Conservation (phyloP, 2,329 filamentous ascomycete species). For the Ploettnerulaceae sp. region DNA sequence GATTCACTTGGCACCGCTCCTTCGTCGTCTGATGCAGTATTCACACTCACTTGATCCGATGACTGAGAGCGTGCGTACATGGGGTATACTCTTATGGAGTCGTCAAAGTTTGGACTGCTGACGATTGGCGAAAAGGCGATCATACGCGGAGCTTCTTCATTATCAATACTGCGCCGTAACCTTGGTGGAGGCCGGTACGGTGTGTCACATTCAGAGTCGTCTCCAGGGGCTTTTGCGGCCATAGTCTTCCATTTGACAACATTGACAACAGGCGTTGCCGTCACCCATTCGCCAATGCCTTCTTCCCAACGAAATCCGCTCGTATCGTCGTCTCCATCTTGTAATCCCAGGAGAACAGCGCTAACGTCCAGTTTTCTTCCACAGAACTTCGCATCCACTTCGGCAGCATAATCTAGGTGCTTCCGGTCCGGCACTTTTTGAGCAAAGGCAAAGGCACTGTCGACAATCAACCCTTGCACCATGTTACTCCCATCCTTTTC, state of each 20-base stretch:
- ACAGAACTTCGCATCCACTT: conserved; percentile 23
- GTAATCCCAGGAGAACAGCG: background rate
- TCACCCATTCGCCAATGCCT: conserved; percentile 53
- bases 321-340: conserved; percentile 3
- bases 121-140: background rate
- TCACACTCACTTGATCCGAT: background rate
- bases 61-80: background rate
- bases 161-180: conserved; percentile 7
- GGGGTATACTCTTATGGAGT: background rate
- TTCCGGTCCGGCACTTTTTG: conserved; percentile 27
- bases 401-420: conserved; percentile 32
- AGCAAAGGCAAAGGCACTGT: conserved; percentile 34
- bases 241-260: conserved; percentile 25
- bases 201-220: conserved; percentile 21
- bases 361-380: conserved; percentile 10
- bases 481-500: conserved; percentile 9
- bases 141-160: background rate
- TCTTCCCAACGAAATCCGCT: conserved; percentile 48
- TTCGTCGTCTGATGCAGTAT: background rate
- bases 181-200: conserved; percentile 21
- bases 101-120: conserved; percentile 2
- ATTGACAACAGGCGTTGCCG: conserved; percentile 39
- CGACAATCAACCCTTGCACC: conserved; percentile 30
- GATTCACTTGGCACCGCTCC: background rate
- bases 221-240: conserved; percentile 13